Percentiles rank a stretch among this genome's conserved stretches.
These are phyloP conservation scores for Fragaria ananassa DNA, from an alignment of 306 rosid genomes.

Conservation along the genomic window DNA sequence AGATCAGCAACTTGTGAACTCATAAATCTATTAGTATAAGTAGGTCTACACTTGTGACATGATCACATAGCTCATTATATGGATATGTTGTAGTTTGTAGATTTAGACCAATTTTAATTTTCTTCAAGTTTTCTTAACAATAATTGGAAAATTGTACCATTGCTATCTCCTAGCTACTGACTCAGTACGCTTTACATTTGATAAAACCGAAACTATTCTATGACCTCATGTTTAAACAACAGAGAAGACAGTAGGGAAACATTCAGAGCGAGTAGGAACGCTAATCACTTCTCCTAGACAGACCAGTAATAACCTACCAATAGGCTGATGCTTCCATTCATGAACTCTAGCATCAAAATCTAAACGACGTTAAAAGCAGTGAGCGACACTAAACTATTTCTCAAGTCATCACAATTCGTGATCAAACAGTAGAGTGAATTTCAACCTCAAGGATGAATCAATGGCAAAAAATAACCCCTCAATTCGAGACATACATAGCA, in stretches of 20 bases:
- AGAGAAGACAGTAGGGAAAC: not conserved
- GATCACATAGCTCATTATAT: not conserved
- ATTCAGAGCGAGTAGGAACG: not conserved
- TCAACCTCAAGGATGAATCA: not conserved
- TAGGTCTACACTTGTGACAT: not conserved
- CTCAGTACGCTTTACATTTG: not conserved
- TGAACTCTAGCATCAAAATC: not conserved
- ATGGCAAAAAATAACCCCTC: not conserved
- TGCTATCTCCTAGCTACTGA: not conserved
- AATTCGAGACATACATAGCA: not conserved
- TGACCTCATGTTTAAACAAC: not conserved
- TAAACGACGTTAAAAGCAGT: not conserved
- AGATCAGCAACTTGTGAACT: not conserved
- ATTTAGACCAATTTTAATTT: not conserved
- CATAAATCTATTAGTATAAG: not conserved
- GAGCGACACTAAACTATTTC: not conserved
- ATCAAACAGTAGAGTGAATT: not conserved
- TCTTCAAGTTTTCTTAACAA: not conserved
- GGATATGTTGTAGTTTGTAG: not conserved
- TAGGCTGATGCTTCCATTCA: not conserved
- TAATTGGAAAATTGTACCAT: not conserved
- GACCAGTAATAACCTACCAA: not conserved
- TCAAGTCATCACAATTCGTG: not conserved
- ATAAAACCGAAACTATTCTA: not conserved
- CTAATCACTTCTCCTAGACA: not conserved